These are phyloP conservation scores for Podosphaera aphanis DNA, from an alignment of 2,329 filamentous ascomycete species.

Conservation along the genomic window DNA sequence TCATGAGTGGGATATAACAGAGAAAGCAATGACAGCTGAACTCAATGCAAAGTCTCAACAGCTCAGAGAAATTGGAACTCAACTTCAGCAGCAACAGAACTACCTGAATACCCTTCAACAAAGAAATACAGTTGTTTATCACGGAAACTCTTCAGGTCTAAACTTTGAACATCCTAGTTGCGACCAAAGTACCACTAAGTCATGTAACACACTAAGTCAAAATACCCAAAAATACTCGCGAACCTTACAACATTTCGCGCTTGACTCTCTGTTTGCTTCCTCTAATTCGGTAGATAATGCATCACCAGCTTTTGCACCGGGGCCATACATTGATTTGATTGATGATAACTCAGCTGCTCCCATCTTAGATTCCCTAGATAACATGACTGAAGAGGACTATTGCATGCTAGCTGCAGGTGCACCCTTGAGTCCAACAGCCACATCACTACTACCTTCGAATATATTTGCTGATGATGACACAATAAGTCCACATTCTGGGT, in stretches of 20 bases:
- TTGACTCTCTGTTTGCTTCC: conserved; percentile 17
- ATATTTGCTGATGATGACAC: conserved; percentile 36
- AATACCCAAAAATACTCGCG: conserved; percentile 18
- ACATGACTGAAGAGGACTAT: conserved; percentile 37
- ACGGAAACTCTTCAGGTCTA: conserved; percentile 15
- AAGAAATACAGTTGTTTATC: conserved; percentile 10
- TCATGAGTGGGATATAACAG: conserved; percentile 14
- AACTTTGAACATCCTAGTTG: conserved; percentile 14
- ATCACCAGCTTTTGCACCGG: conserved; percentile 26
- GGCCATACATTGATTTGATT: conserved; percentile 21
- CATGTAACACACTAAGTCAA: conserved; percentile 17
- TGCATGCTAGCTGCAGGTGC: conserved; percentile 37
- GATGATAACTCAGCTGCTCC: conserved; percentile 14
- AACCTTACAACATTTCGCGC: conserved; percentile 11
- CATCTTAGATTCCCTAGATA: conserved; percentile 16
- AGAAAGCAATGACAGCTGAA: conserved; percentile 8
- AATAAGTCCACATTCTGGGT: conserved; percentile 18
- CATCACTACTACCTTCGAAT: conserved; percentile 47
- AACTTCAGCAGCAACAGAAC: conserved; percentile 7
- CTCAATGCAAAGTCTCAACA: conserved; percentile 8
- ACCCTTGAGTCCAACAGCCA: conserved; percentile 55
- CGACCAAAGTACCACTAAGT: conserved; percentile 15
- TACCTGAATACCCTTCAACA: conserved; percentile 9
- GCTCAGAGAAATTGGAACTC: conserved; percentile 10
- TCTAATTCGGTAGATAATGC: conserved; percentile 19